These are phyloP conservation scores for Grosmannia serpens DNA, from an alignment of 2,329 filamentous ascomycete species.

Conservation along the genomic window DNA sequence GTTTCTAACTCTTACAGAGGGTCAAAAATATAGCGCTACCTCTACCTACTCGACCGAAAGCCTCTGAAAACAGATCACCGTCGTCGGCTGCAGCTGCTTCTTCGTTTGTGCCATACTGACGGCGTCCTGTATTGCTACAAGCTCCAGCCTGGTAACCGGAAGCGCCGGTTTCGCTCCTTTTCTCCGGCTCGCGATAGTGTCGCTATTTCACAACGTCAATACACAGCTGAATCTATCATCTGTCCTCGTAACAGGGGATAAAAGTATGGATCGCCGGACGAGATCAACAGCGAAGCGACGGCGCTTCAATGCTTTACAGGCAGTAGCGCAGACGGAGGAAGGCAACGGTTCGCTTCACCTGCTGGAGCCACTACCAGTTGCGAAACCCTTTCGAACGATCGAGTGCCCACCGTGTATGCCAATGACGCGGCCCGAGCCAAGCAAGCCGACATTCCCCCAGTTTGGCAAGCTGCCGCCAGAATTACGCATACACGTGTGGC, in stretches of 20 bases:
- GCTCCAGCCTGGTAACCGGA: not conserved
- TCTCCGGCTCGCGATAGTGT: not conserved
- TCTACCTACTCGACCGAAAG: not conserved
- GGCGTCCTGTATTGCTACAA: not conserved
- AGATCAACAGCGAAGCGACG: not conserved
- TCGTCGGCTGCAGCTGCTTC: not conserved
- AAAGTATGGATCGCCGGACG: not conserved
- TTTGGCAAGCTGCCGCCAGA: constrained; percentile 9
- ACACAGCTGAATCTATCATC: not conserved
- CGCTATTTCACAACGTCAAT: not conserved
- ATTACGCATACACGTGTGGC: constrained; percentile 11
- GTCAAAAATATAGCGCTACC: not conserved
- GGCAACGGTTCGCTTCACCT: no score
- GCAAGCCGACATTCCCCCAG: not conserved
- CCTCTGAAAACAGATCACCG: not conserved
- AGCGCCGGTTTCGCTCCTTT: not conserved
- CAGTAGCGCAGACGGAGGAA: not conserved
- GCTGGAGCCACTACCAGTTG: not conserved
- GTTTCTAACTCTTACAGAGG: not conserved
- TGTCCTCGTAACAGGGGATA: not conserved
- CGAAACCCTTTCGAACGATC: not conserved
- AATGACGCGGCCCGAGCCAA: not conserved
- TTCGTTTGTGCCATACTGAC: not conserved
- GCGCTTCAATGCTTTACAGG: not conserved
- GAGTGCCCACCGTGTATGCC: not conserved